phyloP scores from a whole-genome alignment of 164 flowering plant species.

The Echeveria elegans region DNA sequence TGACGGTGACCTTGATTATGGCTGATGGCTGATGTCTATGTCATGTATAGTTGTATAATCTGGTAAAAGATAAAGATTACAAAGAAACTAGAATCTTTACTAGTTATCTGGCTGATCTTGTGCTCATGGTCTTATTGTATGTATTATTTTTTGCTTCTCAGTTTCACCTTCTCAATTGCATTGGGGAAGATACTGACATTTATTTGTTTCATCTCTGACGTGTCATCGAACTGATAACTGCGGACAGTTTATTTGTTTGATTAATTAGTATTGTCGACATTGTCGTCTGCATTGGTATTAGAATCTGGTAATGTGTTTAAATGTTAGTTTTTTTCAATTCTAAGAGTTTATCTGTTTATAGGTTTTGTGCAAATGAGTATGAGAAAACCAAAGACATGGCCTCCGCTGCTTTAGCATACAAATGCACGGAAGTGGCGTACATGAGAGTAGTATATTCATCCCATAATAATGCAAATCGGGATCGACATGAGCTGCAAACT shows the following conservation, averaged over 20 bases:
- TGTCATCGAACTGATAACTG: neutral
- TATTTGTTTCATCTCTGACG: neutral
- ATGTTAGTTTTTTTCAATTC: neutral
- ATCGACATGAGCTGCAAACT: conserved; percentile 8
- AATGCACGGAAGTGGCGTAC: conserved; percentile 12
- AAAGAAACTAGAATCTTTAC: neutral
- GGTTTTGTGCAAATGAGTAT: conserved; percentile 11
- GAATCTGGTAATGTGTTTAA: neutral
- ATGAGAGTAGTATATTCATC: conserved; percentile 6
- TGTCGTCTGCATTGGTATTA: neutral
- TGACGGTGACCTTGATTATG: neutral
- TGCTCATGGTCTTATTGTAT: neutral
- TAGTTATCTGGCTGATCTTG: neutral
- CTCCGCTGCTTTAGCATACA: conserved; percentile 12
- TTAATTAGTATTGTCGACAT: neutral
- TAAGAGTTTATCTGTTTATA: neutral
- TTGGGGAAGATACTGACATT: too few relatives aligned
- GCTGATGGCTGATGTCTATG: neutral
- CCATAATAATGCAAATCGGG: conserved; percentile 6
- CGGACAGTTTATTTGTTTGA: neutral
- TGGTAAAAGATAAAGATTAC: neutral
- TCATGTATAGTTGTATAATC: neutral
- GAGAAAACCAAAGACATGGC: conserved; percentile 9
- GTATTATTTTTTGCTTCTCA: neutral
- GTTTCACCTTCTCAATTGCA: neutral